These are phyloP conservation scores for Vanrija humicola DNA, from an alignment of 1,284 basidiomycete genomes.

Conservation along the genomic window DNA sequence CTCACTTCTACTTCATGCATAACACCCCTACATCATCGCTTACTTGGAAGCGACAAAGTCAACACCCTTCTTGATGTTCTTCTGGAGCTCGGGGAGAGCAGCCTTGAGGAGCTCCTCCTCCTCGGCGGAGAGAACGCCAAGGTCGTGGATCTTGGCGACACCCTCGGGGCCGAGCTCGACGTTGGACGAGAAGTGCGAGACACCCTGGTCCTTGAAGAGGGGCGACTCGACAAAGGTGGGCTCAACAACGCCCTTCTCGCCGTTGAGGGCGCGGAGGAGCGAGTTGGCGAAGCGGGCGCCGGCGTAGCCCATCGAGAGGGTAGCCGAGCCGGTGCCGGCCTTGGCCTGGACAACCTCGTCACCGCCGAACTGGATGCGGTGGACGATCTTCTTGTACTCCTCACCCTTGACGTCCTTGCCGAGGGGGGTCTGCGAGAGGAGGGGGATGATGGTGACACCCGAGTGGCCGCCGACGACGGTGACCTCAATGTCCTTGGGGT, in stretches of 20 bases:
- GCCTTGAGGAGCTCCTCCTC: conserved; percentile 84
- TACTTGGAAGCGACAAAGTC: conserved; percentile 58
- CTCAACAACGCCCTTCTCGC: conserved; percentile 78
- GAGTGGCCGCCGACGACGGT: conserved; percentile 94
- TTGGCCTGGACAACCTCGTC: conserved; percentile 90
- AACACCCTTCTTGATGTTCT: conserved; percentile 95
- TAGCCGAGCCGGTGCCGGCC: conserved; percentile 79
- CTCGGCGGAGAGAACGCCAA: conserved; percentile 69
- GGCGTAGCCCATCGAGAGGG: conserved; percentile 84
- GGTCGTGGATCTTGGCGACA: conserved; percentile 80
- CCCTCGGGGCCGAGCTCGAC: conserved; percentile 81
- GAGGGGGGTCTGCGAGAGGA: conserved; percentile 84
- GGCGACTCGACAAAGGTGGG: conserved; percentile 81
- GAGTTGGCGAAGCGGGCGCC: conserved; percentile 79
- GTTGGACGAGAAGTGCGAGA: conserved; percentile 78
- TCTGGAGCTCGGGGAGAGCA: conserved; percentile 86
- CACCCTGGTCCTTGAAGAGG: conserved; percentile 69
- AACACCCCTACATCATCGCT: conserved; percentile 3
- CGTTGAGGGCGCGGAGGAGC: conserved; percentile 77
- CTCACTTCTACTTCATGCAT: no score
- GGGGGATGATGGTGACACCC: conserved; percentile 92
- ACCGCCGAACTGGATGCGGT: conserved; percentile 94
- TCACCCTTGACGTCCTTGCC: conserved; percentile 55
- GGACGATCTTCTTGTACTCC: conserved; percentile 61
- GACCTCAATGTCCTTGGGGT: conserved; percentile 63